Evolutionary conservation across 371 early-diverging fungal species (phyloP).

Genomic region (Mucor irregularis): DNA sequence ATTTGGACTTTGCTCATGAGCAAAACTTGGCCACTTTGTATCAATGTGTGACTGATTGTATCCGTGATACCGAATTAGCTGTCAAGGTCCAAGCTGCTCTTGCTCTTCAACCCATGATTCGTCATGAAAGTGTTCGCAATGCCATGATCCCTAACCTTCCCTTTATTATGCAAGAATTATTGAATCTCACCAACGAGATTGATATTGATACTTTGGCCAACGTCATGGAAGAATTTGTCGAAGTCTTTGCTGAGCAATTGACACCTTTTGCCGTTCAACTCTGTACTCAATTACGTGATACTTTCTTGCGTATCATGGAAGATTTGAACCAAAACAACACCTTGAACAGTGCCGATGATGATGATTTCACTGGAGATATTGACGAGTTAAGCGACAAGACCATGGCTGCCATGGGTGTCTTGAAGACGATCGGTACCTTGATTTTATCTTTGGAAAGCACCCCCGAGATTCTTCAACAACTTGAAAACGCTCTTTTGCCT

Average conservation of each 20-base stretch:
- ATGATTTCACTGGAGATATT: constrained; percentile 38
- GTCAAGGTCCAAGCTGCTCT: constrained; percentile 83
- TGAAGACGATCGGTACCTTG: constrained; percentile 87
- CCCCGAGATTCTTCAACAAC: constrained; percentile 59
- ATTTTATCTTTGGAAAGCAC: constrained; percentile 73
- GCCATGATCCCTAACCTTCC: constrained; percentile 79
- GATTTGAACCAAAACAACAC: constrained; percentile 53
- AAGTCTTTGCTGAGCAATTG: constrained; percentile 86
- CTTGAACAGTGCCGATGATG: constrained; percentile 38
- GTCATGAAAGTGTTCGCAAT: constrained; percentile 68
- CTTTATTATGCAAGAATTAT: constrained; percentile 80
- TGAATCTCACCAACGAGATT: constrained; percentile 84
- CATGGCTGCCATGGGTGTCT: constrained; percentile 87
- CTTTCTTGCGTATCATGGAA: constrained; percentile 81
- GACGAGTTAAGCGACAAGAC: constrained; percentile 82
- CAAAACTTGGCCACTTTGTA: constrained; percentile 58
- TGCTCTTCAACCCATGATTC: constrained; percentile 77
- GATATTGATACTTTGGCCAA: constrained; percentile 86
- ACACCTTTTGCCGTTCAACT: constrained; percentile 92
- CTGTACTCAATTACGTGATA: constrained; percentile 78
- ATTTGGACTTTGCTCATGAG: constrained; percentile 41
- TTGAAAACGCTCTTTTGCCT: constrained; percentile 77
- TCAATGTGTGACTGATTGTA: constrained; percentile 61
- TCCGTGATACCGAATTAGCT: constrained; percentile 80
- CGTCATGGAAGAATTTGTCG: constrained; percentile 89